Percentiles rank a stretch among this genome's conserved stretches.
Evolutionary conservation across 345 rosid genomes (phyloP).

Genomic region (Theobroma cacao): DNA sequence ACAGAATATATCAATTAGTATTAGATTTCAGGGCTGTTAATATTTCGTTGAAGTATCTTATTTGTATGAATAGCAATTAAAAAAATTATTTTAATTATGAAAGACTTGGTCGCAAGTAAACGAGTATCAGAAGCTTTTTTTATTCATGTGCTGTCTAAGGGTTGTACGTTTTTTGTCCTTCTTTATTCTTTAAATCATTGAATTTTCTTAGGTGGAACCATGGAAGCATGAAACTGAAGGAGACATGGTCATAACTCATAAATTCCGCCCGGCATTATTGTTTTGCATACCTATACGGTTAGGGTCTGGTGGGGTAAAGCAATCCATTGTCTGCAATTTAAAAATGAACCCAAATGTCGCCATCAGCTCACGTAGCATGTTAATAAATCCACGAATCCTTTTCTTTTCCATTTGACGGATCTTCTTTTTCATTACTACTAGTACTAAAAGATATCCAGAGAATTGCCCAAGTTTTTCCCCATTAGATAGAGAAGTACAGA

Average conservation of each 20-base stretch:
- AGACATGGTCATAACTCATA: background rate
- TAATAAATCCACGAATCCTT: background rate
- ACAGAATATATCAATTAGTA: too few relatives aligned
- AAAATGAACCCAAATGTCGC: background rate
- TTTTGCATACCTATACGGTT: background rate
- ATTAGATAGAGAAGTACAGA: background rate
- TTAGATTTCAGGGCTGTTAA: too few relatives aligned
- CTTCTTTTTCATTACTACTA: background rate
- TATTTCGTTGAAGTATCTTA: too few relatives aligned
- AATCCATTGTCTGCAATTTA: background rate
- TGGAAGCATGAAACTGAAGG: background rate
- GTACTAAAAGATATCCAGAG: background rate
- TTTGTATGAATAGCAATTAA: too few relatives aligned
- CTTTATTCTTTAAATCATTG: background rate
- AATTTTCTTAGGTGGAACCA: background rate
- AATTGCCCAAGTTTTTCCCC: background rate
- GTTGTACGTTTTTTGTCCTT: background rate
- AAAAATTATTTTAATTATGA: too few relatives aligned
- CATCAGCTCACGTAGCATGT: background rate
- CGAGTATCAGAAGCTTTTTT: too few relatives aligned
- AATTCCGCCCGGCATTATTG: background rate
- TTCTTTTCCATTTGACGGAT: background rate
- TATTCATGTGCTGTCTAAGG: background rate
- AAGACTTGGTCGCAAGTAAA: too few relatives aligned
- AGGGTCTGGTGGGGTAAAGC: background rate